A percentile compares a stretch with the other conserved stretches of the same genome.
Evolutionary conservation across 1,139 yeast genomes (phyloP).

Genomic region (Hyphopichia pseudoburtonii): DNA sequence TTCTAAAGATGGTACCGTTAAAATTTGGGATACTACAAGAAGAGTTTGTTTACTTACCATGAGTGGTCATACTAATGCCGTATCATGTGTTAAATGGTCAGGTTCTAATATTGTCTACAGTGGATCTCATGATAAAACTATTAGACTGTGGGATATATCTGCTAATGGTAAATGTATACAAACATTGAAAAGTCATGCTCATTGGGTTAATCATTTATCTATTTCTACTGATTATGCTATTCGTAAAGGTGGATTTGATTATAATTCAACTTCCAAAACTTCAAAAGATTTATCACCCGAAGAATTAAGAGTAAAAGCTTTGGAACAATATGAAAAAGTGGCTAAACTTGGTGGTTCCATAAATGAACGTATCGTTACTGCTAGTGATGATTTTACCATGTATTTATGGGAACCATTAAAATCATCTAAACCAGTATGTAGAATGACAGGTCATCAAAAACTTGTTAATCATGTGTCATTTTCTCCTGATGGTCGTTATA

Average conservation of each 20-base stretch:
- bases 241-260: conserved; percentile 57
- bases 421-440: conserved; percentile 75
- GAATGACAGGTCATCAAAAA: conserved; percentile 98
- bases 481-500: conserved; percentile 90
- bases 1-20: conserved; percentile 88
- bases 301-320: conserved; percentile 37
- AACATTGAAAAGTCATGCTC: conserved; percentile 86
- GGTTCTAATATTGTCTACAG: conserved; percentile 84
- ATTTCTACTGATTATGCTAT: conserved; percentile 87
- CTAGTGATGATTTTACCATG: conserved; percentile 97
- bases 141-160: conserved; percentile 83
- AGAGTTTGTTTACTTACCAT: conserved; percentile 68
- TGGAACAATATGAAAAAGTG: conserved; percentile 67
- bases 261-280: conserved; percentile 19
- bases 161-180: conserved; percentile 78
- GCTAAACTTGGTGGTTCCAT: conserved; percentile 68
- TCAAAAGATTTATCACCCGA: conserved; percentile 22
- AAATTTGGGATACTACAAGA: conserved; percentile 85
- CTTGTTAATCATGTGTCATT: conserved; percentile 93
- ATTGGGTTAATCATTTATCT: conserved; percentile 96
- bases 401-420: conserved; percentile 92
- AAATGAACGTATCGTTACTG: conserved; percentile 86
- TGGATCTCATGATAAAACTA: conserved; percentile 93
- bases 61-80: conserved; percentile 87
- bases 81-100: conserved; percentile 95